Evolutionary conservation across 495 filamentous ascomycete genomes (phyloP).

Genomic region (Choiromyces venosus): DNA sequence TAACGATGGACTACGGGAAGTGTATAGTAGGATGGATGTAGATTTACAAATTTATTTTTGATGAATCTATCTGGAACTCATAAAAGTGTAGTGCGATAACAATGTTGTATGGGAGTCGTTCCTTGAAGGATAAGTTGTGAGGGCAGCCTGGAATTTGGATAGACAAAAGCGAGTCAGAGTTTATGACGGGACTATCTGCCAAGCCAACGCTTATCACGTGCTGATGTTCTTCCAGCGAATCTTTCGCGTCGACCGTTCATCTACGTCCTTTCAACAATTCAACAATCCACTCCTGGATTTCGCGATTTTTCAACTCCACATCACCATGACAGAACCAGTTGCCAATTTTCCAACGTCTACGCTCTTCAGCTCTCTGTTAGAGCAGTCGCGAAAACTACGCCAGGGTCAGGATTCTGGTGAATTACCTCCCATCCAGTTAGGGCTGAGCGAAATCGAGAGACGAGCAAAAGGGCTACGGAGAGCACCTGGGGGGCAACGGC

Average conservation of each 20-base stretch:
- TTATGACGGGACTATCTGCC: slow-evolving; percentile 10
- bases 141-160: not conserved
- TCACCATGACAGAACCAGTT: slow-evolving; percentile 37
- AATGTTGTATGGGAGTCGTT: not conserved
- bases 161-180: not conserved
- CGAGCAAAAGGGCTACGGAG: slow-evolving; percentile 41
- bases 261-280: slow-evolving; percentile 12
- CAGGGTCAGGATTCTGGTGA: slow-evolving; percentile 41
- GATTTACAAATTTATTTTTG: not conserved
- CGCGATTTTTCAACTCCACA: slow-evolving; percentile 6
- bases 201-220: slow-evolving; percentile 24
- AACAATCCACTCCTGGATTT: slow-evolving; percentile 7
- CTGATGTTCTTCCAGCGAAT: not conserved
- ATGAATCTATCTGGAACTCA: not conserved
- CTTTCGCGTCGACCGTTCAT: slow-evolving; percentile 30
- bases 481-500: slow-evolving; percentile 22
- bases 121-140: not conserved
- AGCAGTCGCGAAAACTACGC: slow-evolving; percentile 42
- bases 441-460: slow-evolving; percentile 42
- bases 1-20: not conserved
- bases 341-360: slow-evolving; percentile 32
- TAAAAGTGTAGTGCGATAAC: not conserved
- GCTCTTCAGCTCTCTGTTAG: slow-evolving; percentile 40
- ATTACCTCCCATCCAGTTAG: slow-evolving; percentile 41
- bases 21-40: no score